Evolutionary conservation across 2,329 filamentous ascomycete species (phyloP), one percentile per base, ranked within the genome.

Genomic region (Colletotrichum sp.): DNA sequence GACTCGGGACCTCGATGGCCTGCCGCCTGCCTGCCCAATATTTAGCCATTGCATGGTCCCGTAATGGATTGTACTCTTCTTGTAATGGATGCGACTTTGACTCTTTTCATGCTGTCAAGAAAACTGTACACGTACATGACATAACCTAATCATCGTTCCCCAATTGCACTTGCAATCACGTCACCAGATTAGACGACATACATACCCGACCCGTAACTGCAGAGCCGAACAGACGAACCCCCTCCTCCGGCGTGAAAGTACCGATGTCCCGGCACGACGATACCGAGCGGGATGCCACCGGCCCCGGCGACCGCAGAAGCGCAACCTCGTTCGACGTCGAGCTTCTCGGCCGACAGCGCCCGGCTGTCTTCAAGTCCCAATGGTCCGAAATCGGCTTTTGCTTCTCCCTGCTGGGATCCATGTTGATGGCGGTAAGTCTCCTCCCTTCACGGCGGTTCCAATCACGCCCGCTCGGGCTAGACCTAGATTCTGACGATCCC

Each of bases 361-460:
- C 93, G 3, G 85, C 87, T 6, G 84, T 85, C 52, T 93, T 95
- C 80, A 81, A 82, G 12, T 88, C 87, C 3, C 81, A 85, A 64
- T 87, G 88, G 83, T 83, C 89, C n/a, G 93, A 95, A 80, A 77
- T 91, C 6, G 88, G 89, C 26, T 95, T 94, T 80, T 89, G 92
- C 80, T 90, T 91, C 78, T 90, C 91, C 1, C 86, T 94, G 24
- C 84, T 93, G 15, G 89, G 90, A 77, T 93, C 91, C 62, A 92
- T 93, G 85, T 89, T 93, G 77, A 87, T 93, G 79, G 87, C 89
- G 34, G 88, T 89, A 82, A 60, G 87, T 15, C 18, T 28, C 16
- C 2, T 32, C 18, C 8, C 13, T 4, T 28, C 13, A 28, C 26
- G 18, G 32, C 3, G 44, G 18, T 8, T 21, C 18, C 8, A 13